These are phyloP conservation scores for Moesziomyces aphidis DNA, from an alignment of 1,284 basidiomycete genomes.

Conservation along the genomic window DNA sequence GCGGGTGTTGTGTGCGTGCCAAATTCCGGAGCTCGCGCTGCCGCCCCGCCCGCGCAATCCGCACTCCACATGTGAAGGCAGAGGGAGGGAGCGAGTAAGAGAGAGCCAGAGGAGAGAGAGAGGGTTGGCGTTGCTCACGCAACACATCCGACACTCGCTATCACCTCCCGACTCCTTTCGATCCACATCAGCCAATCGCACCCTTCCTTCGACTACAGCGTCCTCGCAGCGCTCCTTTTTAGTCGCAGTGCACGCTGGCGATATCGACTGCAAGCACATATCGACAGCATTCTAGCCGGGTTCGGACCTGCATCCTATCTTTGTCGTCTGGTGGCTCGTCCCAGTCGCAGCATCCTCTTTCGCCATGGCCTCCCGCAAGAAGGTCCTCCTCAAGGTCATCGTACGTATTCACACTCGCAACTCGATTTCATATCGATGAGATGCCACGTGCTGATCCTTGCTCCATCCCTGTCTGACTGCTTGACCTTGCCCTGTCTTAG, in stretches of 20 bases:
- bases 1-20: neutral
- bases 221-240: neutral
- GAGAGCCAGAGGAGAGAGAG: neutral
- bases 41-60: neutral
- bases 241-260: no score
- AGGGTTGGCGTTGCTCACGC: neutral
- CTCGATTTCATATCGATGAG: neutral
- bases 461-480: neutral
- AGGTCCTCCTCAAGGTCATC: constrained; percentile 85
- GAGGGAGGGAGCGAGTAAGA: neutral
- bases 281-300: neutral
- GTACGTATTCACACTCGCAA: constrained; percentile 29
- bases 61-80: constrained; percentile 14
- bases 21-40: constrained; percentile 12
- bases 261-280: no score
- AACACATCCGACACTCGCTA: neutral
- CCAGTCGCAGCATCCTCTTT: neutral
- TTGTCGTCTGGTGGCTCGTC: neutral
- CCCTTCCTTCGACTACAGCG: neutral
- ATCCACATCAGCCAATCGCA: neutral
- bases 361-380: constrained; percentile 73
- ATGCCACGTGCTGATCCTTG: constrained; percentile 5
- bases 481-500: constrained; percentile 3
- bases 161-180: neutral
- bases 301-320: neutral